Conservation (phyloP, 208 protist species). For the Porcisia deanei region DNA sequence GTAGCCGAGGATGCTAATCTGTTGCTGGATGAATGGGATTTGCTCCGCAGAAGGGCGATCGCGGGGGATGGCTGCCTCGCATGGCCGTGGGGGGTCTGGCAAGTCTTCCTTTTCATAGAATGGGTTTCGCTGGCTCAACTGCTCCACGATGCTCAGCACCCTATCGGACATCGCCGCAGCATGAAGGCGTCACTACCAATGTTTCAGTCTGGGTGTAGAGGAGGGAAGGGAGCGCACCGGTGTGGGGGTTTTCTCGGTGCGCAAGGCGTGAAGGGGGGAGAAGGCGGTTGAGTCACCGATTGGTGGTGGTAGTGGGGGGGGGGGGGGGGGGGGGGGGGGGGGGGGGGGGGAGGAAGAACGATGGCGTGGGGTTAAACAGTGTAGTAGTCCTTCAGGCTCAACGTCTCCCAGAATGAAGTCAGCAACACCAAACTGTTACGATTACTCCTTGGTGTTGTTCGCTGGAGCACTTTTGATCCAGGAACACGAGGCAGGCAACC, state of each 20-base stretch:
- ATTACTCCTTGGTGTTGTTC: not conserved
- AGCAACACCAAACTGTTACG: not conserved
- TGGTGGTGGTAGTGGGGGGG: not conserved
- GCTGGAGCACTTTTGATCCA: not conserved
- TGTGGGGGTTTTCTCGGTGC: not conserved
- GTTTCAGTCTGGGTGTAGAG: not conserved
- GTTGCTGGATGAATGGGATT: slow-evolving; percentile 68
- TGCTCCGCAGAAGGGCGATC: slow-evolving; percentile 51
- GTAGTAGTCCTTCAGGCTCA: not conserved
- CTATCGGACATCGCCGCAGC: slow-evolving; percentile 18
- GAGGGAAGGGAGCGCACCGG: not conserved
- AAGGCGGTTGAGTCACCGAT: not conserved
- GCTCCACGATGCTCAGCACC: slow-evolving; percentile 52
- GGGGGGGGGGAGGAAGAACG: not conserved
- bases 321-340: not conserved
- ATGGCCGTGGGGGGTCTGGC: slow-evolving; percentile 69
- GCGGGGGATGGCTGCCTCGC: slow-evolving; percentile 57
- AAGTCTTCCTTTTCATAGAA: slow-evolving; percentile 56
- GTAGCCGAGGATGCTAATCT: slow-evolving; percentile 80
- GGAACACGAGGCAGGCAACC: not conserved
- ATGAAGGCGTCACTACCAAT: not conserved
- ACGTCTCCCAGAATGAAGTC: not conserved
- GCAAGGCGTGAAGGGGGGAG: not conserved
- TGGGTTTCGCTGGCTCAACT: slow-evolving; percentile 66
- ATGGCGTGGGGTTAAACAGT: not conserved